Conservation (phyloP, 768 basidiomycete genomes). For the Leccinum barrowsii region DNA sequence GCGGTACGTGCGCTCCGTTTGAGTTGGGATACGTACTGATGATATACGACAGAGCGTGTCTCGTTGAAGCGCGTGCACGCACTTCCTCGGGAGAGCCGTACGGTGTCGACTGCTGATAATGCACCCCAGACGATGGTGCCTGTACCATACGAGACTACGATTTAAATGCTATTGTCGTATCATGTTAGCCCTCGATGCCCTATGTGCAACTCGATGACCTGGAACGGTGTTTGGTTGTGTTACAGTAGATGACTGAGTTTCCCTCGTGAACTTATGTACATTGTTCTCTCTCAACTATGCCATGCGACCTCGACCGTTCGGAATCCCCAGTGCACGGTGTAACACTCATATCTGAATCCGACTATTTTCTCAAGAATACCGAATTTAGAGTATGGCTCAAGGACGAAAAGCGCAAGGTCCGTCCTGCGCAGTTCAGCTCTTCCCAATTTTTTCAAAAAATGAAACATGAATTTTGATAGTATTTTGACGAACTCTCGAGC, state of each 20-base stretch:
- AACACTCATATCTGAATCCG: conserved; percentile 69
- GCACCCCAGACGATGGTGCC: conserved; percentile 91
- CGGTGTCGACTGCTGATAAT: conserved; percentile 71
- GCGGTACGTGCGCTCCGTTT: conserved; percentile 49
- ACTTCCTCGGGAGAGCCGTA: conserved; percentile 75
- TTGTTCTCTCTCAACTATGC: too few relatives aligned
- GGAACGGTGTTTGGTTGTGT: too few relatives aligned
- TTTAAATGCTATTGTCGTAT: conserved; percentile 48
- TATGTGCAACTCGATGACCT: conserved; percentile 16
- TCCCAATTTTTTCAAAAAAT: neutral
- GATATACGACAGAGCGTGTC: conserved; percentile 56
- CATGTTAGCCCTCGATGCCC: conserved; percentile 20
- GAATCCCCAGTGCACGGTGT: conserved; percentile 30
- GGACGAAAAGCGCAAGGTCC: conserved; percentile 58
- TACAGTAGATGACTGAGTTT: too few relatives aligned
- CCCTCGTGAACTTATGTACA: too few relatives aligned
- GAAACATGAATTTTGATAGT: conserved; percentile 33
- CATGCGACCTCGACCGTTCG: neutral
- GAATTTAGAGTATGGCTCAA: conserved; percentile 91
- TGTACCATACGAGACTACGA: conserved; percentile 93
- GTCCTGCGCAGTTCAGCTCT: conserved; percentile 3
- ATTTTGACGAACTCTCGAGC: conserved; percentile 81
- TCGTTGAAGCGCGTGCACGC: conserved; percentile 82
- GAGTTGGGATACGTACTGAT: neutral
- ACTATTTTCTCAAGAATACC: conserved; percentile 85